Evolutionary conservation across 257 asterid species (phyloP), one percentile per base, ranked within the genome.

Genomic region (Solanum lycopersicoides): DNA sequence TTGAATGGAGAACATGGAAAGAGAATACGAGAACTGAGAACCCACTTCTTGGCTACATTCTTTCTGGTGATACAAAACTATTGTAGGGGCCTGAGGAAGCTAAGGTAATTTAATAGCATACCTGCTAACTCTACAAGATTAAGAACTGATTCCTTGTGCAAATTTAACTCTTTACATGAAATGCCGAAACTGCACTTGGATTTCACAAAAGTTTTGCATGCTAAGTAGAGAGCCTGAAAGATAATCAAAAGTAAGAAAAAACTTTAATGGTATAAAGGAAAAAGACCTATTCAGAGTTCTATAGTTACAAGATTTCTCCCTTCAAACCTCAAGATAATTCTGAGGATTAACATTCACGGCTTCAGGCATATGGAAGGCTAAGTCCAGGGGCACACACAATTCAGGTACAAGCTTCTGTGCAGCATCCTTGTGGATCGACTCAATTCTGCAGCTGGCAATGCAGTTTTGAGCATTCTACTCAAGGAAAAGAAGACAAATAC

Each of bases 311-410:
- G 32, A 50, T 44, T 69, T 72, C 47, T 47, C 25, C 74, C 84
- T 87, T 72, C 90, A 79, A 77, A 97, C 99, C 99, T 96, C 92
- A 80, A 97, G 99, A 92, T 97, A 97, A 82, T 82, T 79, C 87
- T 93, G 96, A 82, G 98, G 93, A 89, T 95, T 91, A 68, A 96
- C 89, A 91, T 94, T 95, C 88, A 97, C 88, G 21, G 99, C 99
- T 65, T 94, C 94, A 25, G 98, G 99, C 98, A 97, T 94, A 90
- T 95, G 90, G 90, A 96, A 97, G 75, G 98, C 98, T 91, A 93
- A 71, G 91, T 93, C 90, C 53, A 88, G 87, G 66, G 99, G 98
- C 69, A 92, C 86, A 21, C 90, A 88, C 63, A 96, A 87, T 83
- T 92, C 91, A 13, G 98, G 99, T 83, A 97, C 91, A 71, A 96